phyloP scores from a whole-genome alignment of 768 basidiomycete species.

The Roridomyces roridus region DNA sequence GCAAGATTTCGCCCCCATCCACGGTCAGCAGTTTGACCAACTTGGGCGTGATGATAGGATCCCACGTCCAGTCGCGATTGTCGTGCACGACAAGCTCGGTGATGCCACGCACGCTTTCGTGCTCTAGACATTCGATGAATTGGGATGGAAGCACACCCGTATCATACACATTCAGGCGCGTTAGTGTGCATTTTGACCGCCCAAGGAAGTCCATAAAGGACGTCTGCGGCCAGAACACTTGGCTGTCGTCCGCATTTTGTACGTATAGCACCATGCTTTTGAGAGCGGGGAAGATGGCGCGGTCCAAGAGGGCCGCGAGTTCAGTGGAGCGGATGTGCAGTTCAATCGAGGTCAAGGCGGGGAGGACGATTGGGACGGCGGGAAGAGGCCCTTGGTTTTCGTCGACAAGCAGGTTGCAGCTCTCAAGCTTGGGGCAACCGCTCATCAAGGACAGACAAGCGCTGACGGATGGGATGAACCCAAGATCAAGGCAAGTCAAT shows the following conservation, averaged over 20 bases:
- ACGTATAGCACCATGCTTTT: slow-evolving; percentile 33
- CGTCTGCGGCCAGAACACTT: slow-evolving; percentile 37
- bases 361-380: slow-evolving; percentile 28
- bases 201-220: slow-evolving; percentile 37
- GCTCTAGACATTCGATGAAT: slow-evolving; percentile 35
- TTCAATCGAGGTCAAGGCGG: slow-evolving; percentile 33
- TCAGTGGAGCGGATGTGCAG: slow-evolving; percentile 37
- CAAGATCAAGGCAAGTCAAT: slow-evolving; percentile 29
- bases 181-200: slow-evolving; percentile 36
- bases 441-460: slow-evolving; percentile 35
- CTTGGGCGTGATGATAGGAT: slow-evolving; percentile 38
- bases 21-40: slow-evolving; percentile 35
- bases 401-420: slow-evolving; percentile 37
- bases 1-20: slow-evolving; percentile 17
- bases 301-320: slow-evolving; percentile 36
- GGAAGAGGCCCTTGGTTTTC: slow-evolving; percentile 30
- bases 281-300: slow-evolving; percentile 35
- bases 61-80: slow-evolving; percentile 40
- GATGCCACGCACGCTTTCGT: slow-evolving; percentile 33
- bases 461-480: slow-evolving; percentile 23
- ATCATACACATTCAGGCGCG: slow-evolving; percentile 37
- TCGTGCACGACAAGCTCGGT: slow-evolving; percentile 40
- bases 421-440: slow-evolving; percentile 34
- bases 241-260: slow-evolving; percentile 33
- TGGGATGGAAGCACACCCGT: slow-evolving; percentile 37